Percentiles rank a stretch among this genome's conserved stretches.
Evolutionary conservation across 176 grass and related monocot species (phyloP).

Genomic region (Elaeis guineensis): DNA sequence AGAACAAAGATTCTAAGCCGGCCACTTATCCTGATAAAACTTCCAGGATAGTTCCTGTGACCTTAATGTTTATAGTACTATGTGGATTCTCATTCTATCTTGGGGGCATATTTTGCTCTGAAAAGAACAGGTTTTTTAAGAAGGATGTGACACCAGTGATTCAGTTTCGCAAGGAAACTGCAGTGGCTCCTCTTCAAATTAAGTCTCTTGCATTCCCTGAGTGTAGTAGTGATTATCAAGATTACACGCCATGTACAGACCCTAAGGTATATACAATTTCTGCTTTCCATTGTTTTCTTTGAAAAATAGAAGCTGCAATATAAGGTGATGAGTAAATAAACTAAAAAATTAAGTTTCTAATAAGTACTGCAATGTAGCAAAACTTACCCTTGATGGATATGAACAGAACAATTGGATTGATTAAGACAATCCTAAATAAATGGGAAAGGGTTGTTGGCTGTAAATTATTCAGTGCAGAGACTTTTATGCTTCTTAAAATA

Average conservation of each 20-base stretch:
- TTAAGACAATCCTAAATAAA: too few relatives aligned
- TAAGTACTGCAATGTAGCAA: too few relatives aligned
- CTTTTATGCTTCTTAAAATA: too few relatives aligned
- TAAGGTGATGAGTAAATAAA: too few relatives aligned
- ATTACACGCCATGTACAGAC: constrained; percentile 94
- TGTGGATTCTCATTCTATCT: constrained; percentile 88
- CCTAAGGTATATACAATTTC: constrained; percentile 40
- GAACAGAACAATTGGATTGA: too few relatives aligned
- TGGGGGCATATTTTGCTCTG: constrained; percentile 66
- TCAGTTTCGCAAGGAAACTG: constrained; percentile 16
- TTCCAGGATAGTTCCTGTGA: constrained; percentile 42
- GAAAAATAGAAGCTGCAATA: too few relatives aligned
- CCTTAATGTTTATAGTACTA: constrained; percentile 44
- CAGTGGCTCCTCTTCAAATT: constrained; percentile 23
- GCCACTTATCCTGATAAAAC: constrained; percentile 30
- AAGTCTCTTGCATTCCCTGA: constrained; percentile 44
- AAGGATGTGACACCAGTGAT: constrained; percentile 19
- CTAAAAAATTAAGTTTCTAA: too few relatives aligned
- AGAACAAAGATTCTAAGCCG: constrained; percentile 74
- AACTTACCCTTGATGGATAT: too few relatives aligned
- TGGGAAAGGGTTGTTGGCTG: too few relatives aligned
- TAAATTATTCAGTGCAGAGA: too few relatives aligned
- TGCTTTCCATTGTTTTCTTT: background rate
- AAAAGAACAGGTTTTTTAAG: constrained; percentile 38
- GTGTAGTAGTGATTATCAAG: constrained; percentile 69